Base-by-base conservation (phyloP, 2,329 filamentous ascomycete species). In the Pseudogymnoascus sp. region DNA sequence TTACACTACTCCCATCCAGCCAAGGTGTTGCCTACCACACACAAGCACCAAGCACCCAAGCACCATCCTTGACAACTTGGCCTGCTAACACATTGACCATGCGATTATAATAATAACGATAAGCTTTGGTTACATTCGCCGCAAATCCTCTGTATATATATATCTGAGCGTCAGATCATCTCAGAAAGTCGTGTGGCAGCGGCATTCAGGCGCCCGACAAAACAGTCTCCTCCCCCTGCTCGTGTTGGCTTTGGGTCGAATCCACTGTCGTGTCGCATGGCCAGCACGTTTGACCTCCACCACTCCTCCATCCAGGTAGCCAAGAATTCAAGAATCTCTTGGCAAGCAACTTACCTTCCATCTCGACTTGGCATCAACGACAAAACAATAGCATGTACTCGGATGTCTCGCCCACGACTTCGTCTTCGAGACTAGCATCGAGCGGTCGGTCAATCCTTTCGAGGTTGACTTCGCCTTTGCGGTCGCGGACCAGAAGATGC, bases 401-500 rank as follows among this genome's bases (percentile, higher is more conserved):
- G 60, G 66, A 71, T 72, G 70, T 65, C 64, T 67, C 64, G 61
- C 65, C 69, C 18, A 66, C 58, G 65, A 59, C 65, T 49, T 65
- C 67, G 58, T 43, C 69, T 61, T 63, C 66, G 61, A 64, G 65
- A 8, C 64, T 66, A 45, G 63, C 62, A 45, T 68, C 70, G 63
- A 67, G 67, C 35, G 62, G 69, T 59, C 67, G 70, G 33, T 71
- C 72, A 43, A 62, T 74, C 61, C 63, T 74, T 59, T 71, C 79
- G 38, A 75, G 79, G 68, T 70, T 83, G 63, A 77, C 77, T 40
- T 78, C 77, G 58, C 80, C 80, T 31, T 65, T 73, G 61, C 71
- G 69, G 58, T 67, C 78, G 77, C 72, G 77, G 73, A 64, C 80
- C 61, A 87, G 89, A 69, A 86, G n/a, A 88, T 73, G 80, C 91